A percentile compares a stretch with the other conserved stretches of the same genome.
These are phyloP conservation scores for Podaxis pistillaris DNA, from an alignment of 768 basidiomycete species.

Conservation along the genomic window DNA sequence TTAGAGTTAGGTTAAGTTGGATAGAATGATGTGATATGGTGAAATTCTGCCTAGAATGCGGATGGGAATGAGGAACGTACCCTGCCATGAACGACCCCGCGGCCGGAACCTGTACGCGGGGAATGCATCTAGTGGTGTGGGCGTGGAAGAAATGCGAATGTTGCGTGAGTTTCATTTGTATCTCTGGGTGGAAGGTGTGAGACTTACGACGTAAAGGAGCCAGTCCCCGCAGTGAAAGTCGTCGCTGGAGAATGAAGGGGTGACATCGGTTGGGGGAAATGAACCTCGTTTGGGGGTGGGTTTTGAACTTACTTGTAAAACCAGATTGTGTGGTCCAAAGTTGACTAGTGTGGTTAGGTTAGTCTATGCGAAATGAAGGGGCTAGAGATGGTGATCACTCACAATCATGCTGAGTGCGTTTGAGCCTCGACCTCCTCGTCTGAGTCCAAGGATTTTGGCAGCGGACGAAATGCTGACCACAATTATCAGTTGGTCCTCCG, in stretches of 20 bases:
- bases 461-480: conserved; percentile 54
- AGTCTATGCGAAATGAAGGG: not conserved
- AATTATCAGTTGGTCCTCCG: conserved; percentile 14
- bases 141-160: conserved; percentile 7
- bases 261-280: not conserved
- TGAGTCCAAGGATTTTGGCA: conserved; percentile 52
- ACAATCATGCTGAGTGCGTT: conserved; percentile 61
- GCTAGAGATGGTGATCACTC: conserved; percentile 24
- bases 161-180: conserved; percentile 15
- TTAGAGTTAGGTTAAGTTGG: not conserved
- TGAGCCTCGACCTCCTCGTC: conserved; percentile 46
- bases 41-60: conserved; percentile 1
- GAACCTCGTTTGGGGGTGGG: not conserved
- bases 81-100: conserved; percentile 68
- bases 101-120: conserved; percentile 61
- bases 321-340: conserved; percentile 77
- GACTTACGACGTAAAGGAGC: conserved; percentile 71
- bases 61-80: conserved; percentile 36
- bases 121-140: not conserved
- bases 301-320: conserved; percentile 62
- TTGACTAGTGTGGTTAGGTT: conserved; percentile 42
- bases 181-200: not conserved
- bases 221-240: conserved; percentile 78
- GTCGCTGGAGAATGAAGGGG: conserved; percentile 41
- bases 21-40: not conserved